These are phyloP conservation scores for Teratosphaeria epicoccoides DNA, from an alignment of 2,329 filamentous ascomycete genomes.

Conservation along the genomic window DNA sequence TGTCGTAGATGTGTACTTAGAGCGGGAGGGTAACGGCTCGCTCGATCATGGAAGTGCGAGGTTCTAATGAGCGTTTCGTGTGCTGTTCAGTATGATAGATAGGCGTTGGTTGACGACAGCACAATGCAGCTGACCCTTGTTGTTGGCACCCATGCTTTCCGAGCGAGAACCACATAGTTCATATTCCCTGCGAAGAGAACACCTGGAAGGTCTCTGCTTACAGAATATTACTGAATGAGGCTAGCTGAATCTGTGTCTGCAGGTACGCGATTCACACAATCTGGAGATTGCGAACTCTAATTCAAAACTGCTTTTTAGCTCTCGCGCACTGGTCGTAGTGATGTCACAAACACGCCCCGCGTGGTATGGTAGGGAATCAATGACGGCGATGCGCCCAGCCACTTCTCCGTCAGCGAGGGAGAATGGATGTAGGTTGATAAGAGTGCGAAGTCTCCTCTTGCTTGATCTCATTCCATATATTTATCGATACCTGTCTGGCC, in stretches of 20 bases:
- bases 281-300: background rate
- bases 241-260: background rate
- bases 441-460: background rate
- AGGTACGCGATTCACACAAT: background rate
- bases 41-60: background rate
- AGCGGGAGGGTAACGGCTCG: too few relatives aligned
- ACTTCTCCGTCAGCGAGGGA: too few relatives aligned
- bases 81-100: background rate
- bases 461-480: too few relatives aligned
- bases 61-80: background rate
- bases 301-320: too few relatives aligned
- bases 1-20: constrained; percentile 1
- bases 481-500: too few relatives aligned
- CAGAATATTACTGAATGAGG: background rate
- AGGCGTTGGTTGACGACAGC: background rate
- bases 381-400: background rate
- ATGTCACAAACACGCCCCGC: background rate
- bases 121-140: too few relatives aligned
- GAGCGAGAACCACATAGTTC: too few relatives aligned
- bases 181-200: too few relatives aligned
- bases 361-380: background rate
- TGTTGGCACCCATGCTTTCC: too few relatives aligned
- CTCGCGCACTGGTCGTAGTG: background rate
- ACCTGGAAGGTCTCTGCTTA: background rate
- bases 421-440: background rate